Evolutionary conservation across 352 stramenopile genomes (phyloP).

Genomic region (Phytophthora colocasiae): DNA sequence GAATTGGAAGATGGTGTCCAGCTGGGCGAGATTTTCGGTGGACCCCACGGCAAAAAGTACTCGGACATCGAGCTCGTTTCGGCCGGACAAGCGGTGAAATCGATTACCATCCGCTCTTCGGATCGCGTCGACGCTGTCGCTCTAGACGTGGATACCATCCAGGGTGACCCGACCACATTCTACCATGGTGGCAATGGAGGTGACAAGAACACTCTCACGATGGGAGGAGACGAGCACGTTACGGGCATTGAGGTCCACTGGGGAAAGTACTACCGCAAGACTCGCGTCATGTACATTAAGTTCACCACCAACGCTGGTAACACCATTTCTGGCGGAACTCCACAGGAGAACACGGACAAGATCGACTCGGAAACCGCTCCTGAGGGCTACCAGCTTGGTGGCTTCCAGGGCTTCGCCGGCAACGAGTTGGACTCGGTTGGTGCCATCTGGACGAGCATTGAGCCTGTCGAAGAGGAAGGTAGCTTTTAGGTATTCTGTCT

Average conservation of each 20-base stretch:
- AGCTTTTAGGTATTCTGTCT: background rate
- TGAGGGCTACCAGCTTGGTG: constrained; percentile 11
- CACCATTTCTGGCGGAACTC: constrained; percentile 5
- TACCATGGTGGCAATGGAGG: constrained; percentile 18
- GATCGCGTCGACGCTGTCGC: constrained; percentile 16
- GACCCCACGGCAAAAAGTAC: constrained; percentile 17
- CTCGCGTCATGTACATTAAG: constrained; percentile 22
- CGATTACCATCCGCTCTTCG: constrained; percentile 8
- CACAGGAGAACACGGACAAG: constrained; percentile 1
- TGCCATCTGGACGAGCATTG: constrained; percentile 13
- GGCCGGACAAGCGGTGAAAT: constrained; percentile 8
- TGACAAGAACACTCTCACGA: background rate
- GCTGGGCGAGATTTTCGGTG: constrained; percentile 11
- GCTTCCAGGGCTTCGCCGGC: constrained; percentile 4
- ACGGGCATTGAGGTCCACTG: constrained; percentile 20
- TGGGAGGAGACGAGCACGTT: constrained; percentile 7
- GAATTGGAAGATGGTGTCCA: background rate
- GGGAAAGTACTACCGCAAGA: constrained; percentile 20
- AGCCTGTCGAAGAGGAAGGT: background rate
- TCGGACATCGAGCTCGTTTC: constrained; percentile 5
- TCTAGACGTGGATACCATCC: background rate
- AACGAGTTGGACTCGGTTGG: constrained; percentile 11
- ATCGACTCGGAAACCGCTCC: background rate
- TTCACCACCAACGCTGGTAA: constrained; percentile 13
- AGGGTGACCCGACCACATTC: background rate